Evolutionary conservation across 1,139 yeast genomes (phyloP).

Genomic region (Saccharomyces hybrid): DNA sequence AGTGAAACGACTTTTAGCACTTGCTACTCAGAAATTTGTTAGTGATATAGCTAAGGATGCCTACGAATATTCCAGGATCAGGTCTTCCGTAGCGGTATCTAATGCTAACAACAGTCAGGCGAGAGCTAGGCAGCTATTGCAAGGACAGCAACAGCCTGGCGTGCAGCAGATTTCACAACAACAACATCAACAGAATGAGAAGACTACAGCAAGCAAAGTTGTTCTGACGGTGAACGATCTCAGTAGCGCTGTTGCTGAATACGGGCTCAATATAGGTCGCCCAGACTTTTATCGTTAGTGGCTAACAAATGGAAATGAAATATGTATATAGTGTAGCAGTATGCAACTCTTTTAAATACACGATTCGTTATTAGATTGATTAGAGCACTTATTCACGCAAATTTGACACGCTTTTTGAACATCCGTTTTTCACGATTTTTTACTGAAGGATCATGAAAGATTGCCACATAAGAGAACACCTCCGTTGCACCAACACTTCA

Average conservation of each 20-base stretch:
- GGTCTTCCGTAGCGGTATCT: constrained; percentile 76
- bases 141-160: constrained; percentile 46
- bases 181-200: constrained; percentile 35
- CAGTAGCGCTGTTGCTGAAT: constrained; percentile 51
- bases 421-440: not conserved
- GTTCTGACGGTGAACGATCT: constrained; percentile 30
- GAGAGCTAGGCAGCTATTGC: constrained; percentile 68
- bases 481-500: not conserved
- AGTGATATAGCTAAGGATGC: constrained; percentile 96
- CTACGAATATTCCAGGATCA: constrained; percentile 84
- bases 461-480: not conserved
- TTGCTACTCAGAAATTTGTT: constrained; percentile 93
- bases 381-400: not conserved
- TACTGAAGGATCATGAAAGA: not conserved
- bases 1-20: constrained; percentile 76
- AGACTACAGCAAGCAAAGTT: constrained; percentile 35
- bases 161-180: constrained; percentile 24
- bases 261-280: constrained; percentile 81
- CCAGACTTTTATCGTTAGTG: constrained; percentile 85
- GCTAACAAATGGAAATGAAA: not conserved
- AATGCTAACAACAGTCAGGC: constrained; percentile 81
- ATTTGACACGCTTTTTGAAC: not conserved
- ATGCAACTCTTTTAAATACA: not conserved
- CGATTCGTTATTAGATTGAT: not conserved
- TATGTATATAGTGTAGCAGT: not conserved